Base-by-base conservation (phyloP, 2,329 filamentous ascomycete species). In the Coleophoma eucalyptorum region DNA sequence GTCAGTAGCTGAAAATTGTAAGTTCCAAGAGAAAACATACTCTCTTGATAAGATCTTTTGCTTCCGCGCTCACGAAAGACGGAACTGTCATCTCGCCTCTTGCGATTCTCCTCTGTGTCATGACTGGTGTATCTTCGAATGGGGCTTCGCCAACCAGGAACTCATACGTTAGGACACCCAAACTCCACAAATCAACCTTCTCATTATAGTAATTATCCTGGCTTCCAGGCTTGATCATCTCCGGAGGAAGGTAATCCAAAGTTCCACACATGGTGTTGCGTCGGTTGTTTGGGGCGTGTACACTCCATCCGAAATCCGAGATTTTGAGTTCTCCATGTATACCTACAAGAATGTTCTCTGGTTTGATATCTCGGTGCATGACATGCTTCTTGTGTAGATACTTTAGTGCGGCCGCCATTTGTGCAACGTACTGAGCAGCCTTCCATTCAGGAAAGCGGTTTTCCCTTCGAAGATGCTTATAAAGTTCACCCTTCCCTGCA, bases 251-350 rank as follows among this genome's bases (percentile, higher is more conserved):
- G 69, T 99, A 99, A 72, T 99, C 94, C 40, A 97, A 82, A 16
- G 94, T 99, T 56, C 94, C 94, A 69, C 94, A 99, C 83, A 97
- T 92, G 50, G 94, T 99, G 65, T 92, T 87, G 55, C 94, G 81
- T 60, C 94, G 79, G 73, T 93, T 95, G 71, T 96, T 97, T 26
- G 94, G 94, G 5, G 94, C 94, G 70, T 99, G 94, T 4, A 97
- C 94, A 67, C 89, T 95, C 94, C 94, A 99, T 46, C 94, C 93
- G 65, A 97, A 99, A 70, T 99, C 94, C 4, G 90, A 95, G 65
- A 99, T 92, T 72, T 99, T 99, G 74, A 99, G 92, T 76, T 99
- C 94, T 58, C 92, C 94, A 66, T 97, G 93, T 53, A 97, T 91
- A 13, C 93, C 93, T 31, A 97, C 87, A 19, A 97, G 80, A 57